Base-by-base conservation (phyloP, 1,284 basidiomycete genomes). In the Gymnopus androsaceus region DNA sequence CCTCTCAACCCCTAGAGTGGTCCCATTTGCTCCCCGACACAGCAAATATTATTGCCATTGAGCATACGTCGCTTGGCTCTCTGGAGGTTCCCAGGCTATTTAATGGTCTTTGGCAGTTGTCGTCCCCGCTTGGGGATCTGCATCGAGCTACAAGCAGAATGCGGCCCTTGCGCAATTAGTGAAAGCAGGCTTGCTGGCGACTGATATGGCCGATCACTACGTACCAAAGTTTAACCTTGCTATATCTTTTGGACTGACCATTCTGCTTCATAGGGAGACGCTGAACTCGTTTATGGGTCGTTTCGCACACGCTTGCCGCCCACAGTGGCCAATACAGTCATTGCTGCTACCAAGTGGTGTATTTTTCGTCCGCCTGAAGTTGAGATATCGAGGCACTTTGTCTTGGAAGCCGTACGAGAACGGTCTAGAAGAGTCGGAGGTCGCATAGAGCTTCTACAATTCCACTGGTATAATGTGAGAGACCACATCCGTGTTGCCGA, bases 61-160 rank as follows among this genome's bases (percentile, higher is more conserved):
- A 50, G 40, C 25, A 55, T 33, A 31, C 38, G 30, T 37, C 37
- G 25, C 48, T 60, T 19, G 59, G 59, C n/a, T 21, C 48, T n/a
- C 19, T 61, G 14, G n/a, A 14, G 8, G 34, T 56, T 12, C 79
- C 79, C 12, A 69, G 78, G 33, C 63, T 81, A n/a, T 77, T 72
- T 65, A 75, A 73, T 36, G 79, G 79, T 15, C 71, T 81, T 2
- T 81, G 78, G 79, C 79, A 80, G 61, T 69, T 81, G 34, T 79
- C 78, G 33, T 75, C 72, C 63, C 74, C 76, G 78, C 78, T 7
- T 81, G 79, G 79, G 79, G 79, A 11, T 75, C 73, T 40, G 75
- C 77, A 2, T 71, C 77, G 2, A 70, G 71, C 23, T 54, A 67
- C 28, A 73, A 72, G 59, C 73, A 80, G 46, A 72, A 73, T 27